Base-by-base conservation (phyloP, 768 basidiomycete genomes). In the Leccinum variicolor region DNA sequence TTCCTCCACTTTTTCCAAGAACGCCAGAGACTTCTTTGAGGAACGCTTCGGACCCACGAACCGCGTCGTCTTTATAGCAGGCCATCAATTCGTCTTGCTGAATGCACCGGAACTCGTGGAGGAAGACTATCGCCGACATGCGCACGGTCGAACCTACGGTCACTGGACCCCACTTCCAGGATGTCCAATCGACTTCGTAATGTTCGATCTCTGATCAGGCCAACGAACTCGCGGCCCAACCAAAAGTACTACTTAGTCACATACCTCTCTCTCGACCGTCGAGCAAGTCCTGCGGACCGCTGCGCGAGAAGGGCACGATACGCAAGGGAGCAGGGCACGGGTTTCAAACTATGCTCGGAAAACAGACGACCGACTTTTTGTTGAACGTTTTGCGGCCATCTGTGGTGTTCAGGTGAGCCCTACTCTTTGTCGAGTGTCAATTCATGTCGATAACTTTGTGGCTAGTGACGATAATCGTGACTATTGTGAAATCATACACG, bases 381-480 rank as follows among this genome's bases (percentile, higher is more conserved):
- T 71, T 96, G 31, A 76, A 85, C 26, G 77, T 69, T 28, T 69
- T 94, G n/a, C 78, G 78, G 39, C 94, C 94, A 11, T 70, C 75
- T 10, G 63, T 82, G 1, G 78, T 96, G 2, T 93, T 90, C 69
- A 92, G 87, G 89, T 87, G 50, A 63, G 79, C 63, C 17, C 17
- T 23, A 26, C n/a, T 17, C 10, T 23, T 36, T 17, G 13, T 52
- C 25, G 48, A 29, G 45, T 1, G n/a, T 41, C 23, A 19, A 50
- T 26, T 45, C n/a, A 23, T 1, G 8, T 33, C n/a, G n/a, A 29
- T 56, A 36, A 59, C 11, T 11, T 41, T 41, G 4, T 25, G 47
- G 25, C 11, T 61, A 91, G 90, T 66, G 94, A 87, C 6, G 93
- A 98, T 73, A 91, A 96, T 70, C 89, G 92, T 51, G 94, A 97